These are phyloP conservation scores for Plenodomus biglobosus DNA, from an alignment of 2,329 filamentous ascomycete genomes.

Conservation along the genomic window DNA sequence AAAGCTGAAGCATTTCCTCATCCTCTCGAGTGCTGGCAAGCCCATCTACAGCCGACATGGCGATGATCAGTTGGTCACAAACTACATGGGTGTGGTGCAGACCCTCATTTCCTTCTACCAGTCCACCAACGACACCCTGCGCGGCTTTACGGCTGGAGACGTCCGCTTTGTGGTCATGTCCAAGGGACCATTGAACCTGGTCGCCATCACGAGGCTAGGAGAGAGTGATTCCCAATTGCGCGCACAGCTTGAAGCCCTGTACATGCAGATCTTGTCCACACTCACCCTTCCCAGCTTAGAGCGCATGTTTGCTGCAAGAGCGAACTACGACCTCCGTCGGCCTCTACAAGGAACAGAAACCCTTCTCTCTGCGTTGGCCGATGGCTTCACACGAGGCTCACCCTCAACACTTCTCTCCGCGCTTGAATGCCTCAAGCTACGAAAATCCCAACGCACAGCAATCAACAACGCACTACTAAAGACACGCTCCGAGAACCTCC, in stretches of 20 bases:
- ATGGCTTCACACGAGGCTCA: constrained; percentile 92
- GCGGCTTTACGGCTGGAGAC: constrained; percentile 82
- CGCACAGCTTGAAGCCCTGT: constrained; percentile 86
- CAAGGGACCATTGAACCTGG: constrained; percentile 85
- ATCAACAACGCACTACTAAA: constrained; percentile 90
- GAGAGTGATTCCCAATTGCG: constrained; percentile 89
- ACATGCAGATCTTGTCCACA: constrained; percentile 98
- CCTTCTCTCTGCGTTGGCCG: constrained; percentile 85
- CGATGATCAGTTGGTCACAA: constrained; percentile 84
- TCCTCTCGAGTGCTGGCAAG: constrained; percentile 93
- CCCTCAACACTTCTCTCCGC: constrained; percentile 85
- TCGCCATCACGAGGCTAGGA: constrained; percentile 88
- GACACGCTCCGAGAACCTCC: constrained; percentile 71
- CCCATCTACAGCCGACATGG: constrained; percentile 97
- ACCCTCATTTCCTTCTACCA: constrained; percentile 98
- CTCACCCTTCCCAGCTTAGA: constrained; percentile 84
- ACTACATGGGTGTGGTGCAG: constrained; percentile 92
- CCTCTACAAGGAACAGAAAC: constrained; percentile 90
- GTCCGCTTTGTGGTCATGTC: constrained; percentile 83
- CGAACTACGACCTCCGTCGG: constrained; percentile 89
- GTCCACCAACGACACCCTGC: constrained; percentile 72
- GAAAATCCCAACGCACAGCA: constrained; percentile 79
- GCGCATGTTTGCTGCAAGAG: constrained; percentile 83
- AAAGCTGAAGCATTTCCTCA: constrained; percentile 96
- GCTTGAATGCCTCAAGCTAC: constrained; percentile 87